Conservation (phyloP, 2,329 filamentous ascomycete species). For the Kalaharituber pfeilii region DNA sequence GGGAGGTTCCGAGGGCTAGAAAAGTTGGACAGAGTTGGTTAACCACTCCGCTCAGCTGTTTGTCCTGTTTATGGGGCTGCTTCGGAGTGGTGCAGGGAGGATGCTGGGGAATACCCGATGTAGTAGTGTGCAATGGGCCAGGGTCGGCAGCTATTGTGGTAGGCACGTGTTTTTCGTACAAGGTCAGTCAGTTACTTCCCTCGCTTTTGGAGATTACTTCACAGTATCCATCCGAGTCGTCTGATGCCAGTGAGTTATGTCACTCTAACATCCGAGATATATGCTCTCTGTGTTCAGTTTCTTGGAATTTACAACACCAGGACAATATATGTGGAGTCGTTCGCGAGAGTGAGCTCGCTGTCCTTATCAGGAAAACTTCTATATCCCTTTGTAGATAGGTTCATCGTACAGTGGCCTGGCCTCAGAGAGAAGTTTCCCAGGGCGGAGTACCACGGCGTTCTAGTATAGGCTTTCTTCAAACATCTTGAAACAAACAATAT, state of each 20-base stretch:
- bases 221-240: too few species aligned
- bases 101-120: constrained; percentile 14
- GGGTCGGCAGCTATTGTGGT: constrained; percentile 22
- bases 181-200: constrained; percentile 6
- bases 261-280: too few species aligned
- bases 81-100: constrained; percentile 9
- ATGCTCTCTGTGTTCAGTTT: constrained; percentile 18
- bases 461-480: constrained; percentile 13
- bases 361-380: constrained; percentile 74
- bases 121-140: constrained; percentile 23
- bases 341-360: constrained; percentile 65
- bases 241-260: not conserved
- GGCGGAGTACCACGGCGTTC: constrained; percentile 21
- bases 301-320: constrained; percentile 43
- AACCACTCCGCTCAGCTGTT: constrained; percentile 51
- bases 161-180: constrained; percentile 17
- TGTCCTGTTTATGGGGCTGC: constrained; percentile 43
- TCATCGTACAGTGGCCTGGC: constrained; percentile 22
- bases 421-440: constrained; percentile 16
- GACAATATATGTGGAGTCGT: constrained; percentile 78
- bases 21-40: constrained; percentile 63
- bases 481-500: not conserved
- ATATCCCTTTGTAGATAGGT: constrained; percentile 26
- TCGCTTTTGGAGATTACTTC: not conserved
- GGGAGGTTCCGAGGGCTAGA: constrained; percentile 57